Evolutionary conservation across 495 filamentous ascomycete species (phyloP), one percentile per base, ranked within the genome.

Genomic region (Chaetomium cochliodes): DNA sequence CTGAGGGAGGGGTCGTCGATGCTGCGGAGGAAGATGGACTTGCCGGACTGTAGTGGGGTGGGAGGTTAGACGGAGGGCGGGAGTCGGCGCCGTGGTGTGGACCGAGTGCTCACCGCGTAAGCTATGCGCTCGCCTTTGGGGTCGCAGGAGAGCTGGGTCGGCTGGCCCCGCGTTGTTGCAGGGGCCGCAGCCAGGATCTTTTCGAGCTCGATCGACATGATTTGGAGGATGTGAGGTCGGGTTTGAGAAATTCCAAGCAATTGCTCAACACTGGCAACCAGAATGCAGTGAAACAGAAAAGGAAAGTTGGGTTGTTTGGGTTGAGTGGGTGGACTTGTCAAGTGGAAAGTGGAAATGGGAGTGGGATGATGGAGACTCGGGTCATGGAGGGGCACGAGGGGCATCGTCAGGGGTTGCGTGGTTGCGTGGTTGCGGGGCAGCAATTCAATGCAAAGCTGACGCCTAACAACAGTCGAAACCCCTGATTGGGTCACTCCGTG

Each of bases 11-110:
- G 93, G 75, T 96, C 80, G 76, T 97, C 93, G 80, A 98, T 93
- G 44, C 85, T 90, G 61, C 94, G 92, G 22, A 98, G 77, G 79
- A 96, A 98, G 73, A 97, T 88, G 47, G 93, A 97, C 84, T 98
- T 98, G 69, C 91, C 92, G 41, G 92, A 92, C 93, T 97, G 60
- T 9, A 37, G 37, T 33, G 12, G 26, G 2, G 37, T 33, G 12
- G 26, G 2, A 13, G 22, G 64, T 55, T 44, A 33, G 60, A 47
- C 51, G 50, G n/a, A 13, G 22, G n/a, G 51, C 7, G 53, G 15
- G 11, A n/a, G n/a, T n/a, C 12, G 22, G 37, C 15, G 9, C 5
- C 42, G 42, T 51, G 39, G 42, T 44, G 28, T 18, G 26, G 42
- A 28, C 37, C 41, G 22, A 39, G 20, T 12, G 78, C 87, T 77